A percentile compares a stretch with the other conserved stretches of the same genome.
Evolutionary conservation across 202 grass and related monocot species (phyloP).

Genomic region (Tripidium arundinaceum): DNA sequence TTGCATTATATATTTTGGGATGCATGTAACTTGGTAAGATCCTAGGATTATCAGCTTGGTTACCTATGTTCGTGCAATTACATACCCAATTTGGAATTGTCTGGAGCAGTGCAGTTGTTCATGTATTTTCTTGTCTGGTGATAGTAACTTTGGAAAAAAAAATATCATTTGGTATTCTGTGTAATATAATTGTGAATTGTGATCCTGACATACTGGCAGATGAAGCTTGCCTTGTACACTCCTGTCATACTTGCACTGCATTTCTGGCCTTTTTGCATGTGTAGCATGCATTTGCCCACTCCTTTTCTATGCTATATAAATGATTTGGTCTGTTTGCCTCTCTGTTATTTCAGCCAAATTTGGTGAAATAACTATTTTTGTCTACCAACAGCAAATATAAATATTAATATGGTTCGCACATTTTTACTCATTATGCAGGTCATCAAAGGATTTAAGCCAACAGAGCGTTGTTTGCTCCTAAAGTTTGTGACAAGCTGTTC

Average conservation of each 20-base stretch:
- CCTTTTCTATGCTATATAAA: not conserved
- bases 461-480: conserved; percentile 79
- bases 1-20: not conserved
- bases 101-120: not conserved
- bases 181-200: not conserved
- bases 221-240: not conserved
- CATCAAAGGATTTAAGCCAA: conserved; percentile 71
- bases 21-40: not conserved
- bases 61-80: not conserved
- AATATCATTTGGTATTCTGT: not conserved
- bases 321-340: not conserved
- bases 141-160: not conserved
- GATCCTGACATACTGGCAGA: not conserved
- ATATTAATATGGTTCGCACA: not conserved
- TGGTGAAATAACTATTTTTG: conserved; percentile 6
- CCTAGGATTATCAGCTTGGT: not conserved
- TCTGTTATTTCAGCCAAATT: not conserved
- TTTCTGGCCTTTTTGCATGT: not conserved
- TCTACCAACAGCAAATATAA: not conserved
- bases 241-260: not conserved
- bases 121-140: not conserved
- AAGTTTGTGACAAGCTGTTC: conserved; percentile 98
- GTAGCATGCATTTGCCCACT: not conserved
- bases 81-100: not conserved
- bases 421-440: conserved; percentile 44